phyloP scores from a whole-genome alignment of 169 alveolate species.

The Cyclospora cayetanensis region DNA sequence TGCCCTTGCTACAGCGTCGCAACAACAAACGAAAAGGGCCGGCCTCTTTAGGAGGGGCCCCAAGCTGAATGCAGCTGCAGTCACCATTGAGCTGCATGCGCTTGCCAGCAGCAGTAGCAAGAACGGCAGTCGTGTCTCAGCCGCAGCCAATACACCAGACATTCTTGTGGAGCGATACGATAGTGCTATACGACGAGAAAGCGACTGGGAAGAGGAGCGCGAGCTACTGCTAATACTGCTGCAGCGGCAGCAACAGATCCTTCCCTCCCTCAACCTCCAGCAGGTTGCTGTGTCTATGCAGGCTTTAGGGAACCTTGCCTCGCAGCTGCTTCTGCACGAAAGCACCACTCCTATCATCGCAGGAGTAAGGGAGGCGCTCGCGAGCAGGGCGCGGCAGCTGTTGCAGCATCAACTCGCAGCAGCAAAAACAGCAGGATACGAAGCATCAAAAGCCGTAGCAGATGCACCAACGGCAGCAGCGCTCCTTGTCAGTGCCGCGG shows the following conservation, averaged over 20 bases:
- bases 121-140: too few relatives aligned
- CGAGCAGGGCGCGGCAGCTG: background rate
- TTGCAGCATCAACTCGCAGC: background rate
- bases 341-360: too few relatives aligned
- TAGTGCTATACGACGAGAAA: background rate
- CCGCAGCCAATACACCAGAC: background rate
- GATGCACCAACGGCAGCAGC: background rate
- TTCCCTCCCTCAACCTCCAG: background rate
- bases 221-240: background rate
- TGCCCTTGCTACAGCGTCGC: background rate
- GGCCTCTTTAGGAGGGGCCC: background rate
- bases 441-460: background rate
- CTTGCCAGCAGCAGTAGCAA: background rate
- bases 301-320: background rate
- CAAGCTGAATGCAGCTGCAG: background rate
- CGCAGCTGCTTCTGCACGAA: conserved; percentile 12
- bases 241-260: conserved; percentile 9
- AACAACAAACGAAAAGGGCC: background rate
- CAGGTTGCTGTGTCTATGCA: background rate
- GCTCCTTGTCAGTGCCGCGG: background rate
- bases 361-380: background rate
- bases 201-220: background rate
- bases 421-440: background rate
- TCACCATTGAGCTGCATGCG: background rate
- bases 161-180: background rate